phyloP scores from a whole-genome alignment of 2,329 filamentous ascomycete species.

The Endothia cerciana region DNA sequence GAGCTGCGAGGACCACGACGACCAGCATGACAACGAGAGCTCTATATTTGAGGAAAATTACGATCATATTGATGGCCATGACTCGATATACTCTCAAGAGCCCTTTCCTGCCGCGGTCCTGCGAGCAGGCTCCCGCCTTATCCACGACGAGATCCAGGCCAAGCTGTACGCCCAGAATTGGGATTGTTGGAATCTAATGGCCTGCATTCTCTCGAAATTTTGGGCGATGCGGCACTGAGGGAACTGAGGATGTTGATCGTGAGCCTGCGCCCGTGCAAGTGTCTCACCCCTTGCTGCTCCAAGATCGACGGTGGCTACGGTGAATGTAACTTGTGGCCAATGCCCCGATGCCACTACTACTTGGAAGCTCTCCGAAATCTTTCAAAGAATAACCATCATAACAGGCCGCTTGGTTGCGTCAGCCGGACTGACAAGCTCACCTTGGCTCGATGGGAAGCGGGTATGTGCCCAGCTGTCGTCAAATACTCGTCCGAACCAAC shows the following conservation, averaged over 20 bases:
- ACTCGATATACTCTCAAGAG: not conserved
- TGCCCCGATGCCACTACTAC: not conserved
- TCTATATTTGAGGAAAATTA: not conserved
- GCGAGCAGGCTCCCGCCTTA: slow-evolving; percentile 1
- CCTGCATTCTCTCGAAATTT: slow-evolving; percentile 2
- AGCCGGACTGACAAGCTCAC: slow-evolving; percentile 4
- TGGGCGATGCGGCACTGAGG: slow-evolving; percentile 4
- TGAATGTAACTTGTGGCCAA: not conserved
- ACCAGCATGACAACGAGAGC: too few species aligned
- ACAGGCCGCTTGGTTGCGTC: not conserved
- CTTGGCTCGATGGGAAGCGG: not conserved
- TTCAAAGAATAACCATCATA: not conserved
- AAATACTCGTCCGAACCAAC: not conserved
- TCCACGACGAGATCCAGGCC: slow-evolving; percentile 5
- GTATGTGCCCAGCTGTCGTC: not conserved
- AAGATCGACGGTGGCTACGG: not conserved
- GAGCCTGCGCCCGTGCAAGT: slow-evolving; percentile 1
- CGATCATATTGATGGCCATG: not conserved
- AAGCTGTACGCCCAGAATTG: slow-evolving; percentile 7
- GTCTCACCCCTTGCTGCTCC: not conserved
- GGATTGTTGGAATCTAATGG: not conserved
- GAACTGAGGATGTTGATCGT: slow-evolving; percentile 5
- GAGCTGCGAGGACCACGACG: not conserved
- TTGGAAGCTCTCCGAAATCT: not conserved
- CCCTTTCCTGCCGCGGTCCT: not conserved